A percentile compares a stretch with the other conserved stretches of the same genome.
Conservation (phyloP, 225 moss, liverwort and hornwort species). For the Physcomitrium patens region DNA sequence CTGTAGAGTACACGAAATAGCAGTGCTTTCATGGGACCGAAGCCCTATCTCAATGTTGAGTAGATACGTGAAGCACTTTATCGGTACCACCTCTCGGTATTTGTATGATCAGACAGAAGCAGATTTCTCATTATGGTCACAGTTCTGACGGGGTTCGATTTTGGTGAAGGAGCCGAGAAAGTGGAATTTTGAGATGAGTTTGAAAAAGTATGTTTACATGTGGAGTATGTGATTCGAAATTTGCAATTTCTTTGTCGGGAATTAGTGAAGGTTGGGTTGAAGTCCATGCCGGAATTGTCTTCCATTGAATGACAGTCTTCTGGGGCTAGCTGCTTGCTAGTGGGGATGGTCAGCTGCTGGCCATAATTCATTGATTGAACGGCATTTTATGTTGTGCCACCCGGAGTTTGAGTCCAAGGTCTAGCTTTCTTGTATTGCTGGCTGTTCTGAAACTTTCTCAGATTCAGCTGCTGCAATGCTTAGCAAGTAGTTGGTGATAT, state of each 20-base stretch:
- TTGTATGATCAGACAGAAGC: background rate
- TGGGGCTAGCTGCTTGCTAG: too few relatives aligned
- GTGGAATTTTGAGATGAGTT: background rate
- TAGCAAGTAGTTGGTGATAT: background rate
- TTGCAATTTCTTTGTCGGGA: background rate
- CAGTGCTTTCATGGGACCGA: background rate
- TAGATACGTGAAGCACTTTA: slow-evolving; percentile 14
- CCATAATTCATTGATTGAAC: background rate
- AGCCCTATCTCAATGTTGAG: slow-evolving; percentile 3
- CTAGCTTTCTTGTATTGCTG: background rate
- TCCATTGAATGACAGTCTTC: too few relatives aligned
- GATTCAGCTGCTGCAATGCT: slow-evolving; percentile 2
- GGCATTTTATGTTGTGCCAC: background rate
- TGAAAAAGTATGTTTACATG: background rate
- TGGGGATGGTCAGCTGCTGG: too few relatives aligned
- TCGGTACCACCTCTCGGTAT: slow-evolving; percentile 22
- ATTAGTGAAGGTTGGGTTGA: too few relatives aligned
- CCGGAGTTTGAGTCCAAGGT: background rate
- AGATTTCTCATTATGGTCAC: background rate
- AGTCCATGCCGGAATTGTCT: too few relatives aligned
- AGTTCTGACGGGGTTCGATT: background rate
- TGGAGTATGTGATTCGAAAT: background rate
- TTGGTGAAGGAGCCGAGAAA: too few relatives aligned
- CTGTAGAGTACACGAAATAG: background rate
- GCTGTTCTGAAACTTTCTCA: background rate